A percentile compares a stretch with the other conserved stretches of the same genome.
phyloP scores from a whole-genome alignment of 2,329 filamentous ascomycete species.

The Xylariales sp. region DNA sequence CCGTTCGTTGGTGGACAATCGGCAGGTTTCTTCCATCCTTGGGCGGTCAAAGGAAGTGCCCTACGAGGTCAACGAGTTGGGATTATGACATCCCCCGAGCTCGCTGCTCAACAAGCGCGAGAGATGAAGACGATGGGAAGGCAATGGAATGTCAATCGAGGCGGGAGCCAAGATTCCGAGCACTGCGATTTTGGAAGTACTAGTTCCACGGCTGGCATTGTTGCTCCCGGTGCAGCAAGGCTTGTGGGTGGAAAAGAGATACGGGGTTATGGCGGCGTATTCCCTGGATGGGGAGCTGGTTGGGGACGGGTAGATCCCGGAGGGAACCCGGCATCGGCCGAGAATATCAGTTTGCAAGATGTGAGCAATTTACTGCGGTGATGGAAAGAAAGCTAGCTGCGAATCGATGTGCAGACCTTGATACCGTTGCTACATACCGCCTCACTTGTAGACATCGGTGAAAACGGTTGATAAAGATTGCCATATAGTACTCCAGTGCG shows the following conservation, averaged over 20 bases:
- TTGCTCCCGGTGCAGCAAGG: slow-evolving; percentile 10
- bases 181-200: slow-evolving; percentile 17
- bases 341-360: slow-evolving; percentile 33
- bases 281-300: slow-evolving; percentile 34
- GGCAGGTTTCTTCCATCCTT: slow-evolving; percentile 45
- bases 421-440: too few relatives aligned
- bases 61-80: slow-evolving; percentile 28
- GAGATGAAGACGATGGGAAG: slow-evolving; percentile 16
- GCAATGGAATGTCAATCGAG: slow-evolving; percentile 15
- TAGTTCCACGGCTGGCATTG: slow-evolving; percentile 22
- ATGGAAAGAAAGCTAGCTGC: too few relatives aligned
- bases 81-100: slow-evolving; percentile 40
- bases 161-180: slow-evolving; percentile 7
- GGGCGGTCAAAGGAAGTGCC: slow-evolving; percentile 19
- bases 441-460: too few relatives aligned
- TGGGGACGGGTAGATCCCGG: slow-evolving; percentile 35
- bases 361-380: slow-evolving; percentile 30
- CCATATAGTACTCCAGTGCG: too few relatives aligned
- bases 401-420: too few relatives aligned
- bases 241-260: slow-evolving; percentile 2
- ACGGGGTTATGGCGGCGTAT: slow-evolving; percentile 15
- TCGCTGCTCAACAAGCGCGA: slow-evolving; percentile 22
- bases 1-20: slow-evolving; percentile 46
- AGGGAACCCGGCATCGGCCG: slow-evolving; percentile 21
- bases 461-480: too few relatives aligned